Evolutionary conservation across 495 filamentous ascomycete genomes (phyloP).

Genomic region (Hapsidospora chrysogenum): DNA sequence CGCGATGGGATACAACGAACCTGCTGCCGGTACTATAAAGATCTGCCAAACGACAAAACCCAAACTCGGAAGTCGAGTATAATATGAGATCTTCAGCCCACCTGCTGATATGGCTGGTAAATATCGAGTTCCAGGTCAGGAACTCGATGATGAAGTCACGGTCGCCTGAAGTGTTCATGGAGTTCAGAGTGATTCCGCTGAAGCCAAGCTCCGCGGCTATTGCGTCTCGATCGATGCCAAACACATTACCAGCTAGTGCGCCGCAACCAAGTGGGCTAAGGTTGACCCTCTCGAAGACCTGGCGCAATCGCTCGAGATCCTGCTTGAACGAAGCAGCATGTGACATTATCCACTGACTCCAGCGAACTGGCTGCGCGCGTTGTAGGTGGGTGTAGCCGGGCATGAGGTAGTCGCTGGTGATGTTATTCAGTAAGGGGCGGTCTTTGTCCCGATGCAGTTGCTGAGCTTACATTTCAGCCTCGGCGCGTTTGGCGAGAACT

Average conservation of each 20-base stretch:
- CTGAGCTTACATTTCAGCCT: slow-evolving; percentile 29
- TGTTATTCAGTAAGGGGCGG: background rate
- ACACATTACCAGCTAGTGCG: slow-evolving; percentile 69
- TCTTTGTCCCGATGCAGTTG: background rate
- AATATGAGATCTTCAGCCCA: slow-evolving; percentile 78
- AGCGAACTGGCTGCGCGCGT: slow-evolving; percentile 67
- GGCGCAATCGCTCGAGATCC: slow-evolving; percentile 60
- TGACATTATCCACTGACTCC: slow-evolving; percentile 64
- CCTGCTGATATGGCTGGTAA: slow-evolving; percentile 66
- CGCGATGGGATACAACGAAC: slow-evolving; percentile 26
- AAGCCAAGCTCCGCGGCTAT: slow-evolving; percentile 77
- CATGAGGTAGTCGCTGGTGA: slow-evolving; percentile 15
- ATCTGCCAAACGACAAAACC: slow-evolving; percentile 59
- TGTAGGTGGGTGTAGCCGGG: slow-evolving; percentile 73
- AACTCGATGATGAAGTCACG: slow-evolving; percentile 15
- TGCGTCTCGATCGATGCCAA: slow-evolving; percentile 59
- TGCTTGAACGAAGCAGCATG: slow-evolving; percentile 52
- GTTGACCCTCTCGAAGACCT: slow-evolving; percentile 56
- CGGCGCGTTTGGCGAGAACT: slow-evolving; percentile 50
- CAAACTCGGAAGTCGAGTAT: slow-evolving; percentile 60
- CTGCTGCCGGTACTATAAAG: slow-evolving; percentile 52
- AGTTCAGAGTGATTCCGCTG: slow-evolving; percentile 58
- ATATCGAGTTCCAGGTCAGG: slow-evolving; percentile 25
- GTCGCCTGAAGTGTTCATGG: slow-evolving; percentile 58
- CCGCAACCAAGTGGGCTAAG: slow-evolving; percentile 59